Evolutionary conservation across 2,329 filamentous ascomycete species (phyloP).

Genomic region (Zymoseptoria pseudotritici): DNA sequence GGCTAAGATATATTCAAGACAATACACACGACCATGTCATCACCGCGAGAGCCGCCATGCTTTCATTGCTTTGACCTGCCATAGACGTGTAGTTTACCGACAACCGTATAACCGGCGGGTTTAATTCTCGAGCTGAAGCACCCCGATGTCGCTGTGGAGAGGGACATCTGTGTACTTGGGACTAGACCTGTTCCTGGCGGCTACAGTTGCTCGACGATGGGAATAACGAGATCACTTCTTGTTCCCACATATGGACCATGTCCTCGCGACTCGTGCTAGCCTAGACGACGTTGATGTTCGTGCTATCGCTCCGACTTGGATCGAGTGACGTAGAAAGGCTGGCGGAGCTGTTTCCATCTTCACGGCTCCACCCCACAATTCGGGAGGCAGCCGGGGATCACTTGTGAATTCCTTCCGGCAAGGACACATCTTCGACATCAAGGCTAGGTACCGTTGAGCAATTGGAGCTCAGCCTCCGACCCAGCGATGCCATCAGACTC

Average conservation of each 20-base stretch:
- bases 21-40: slow-evolving; percentile 1
- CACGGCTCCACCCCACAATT: background rate
- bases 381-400: background rate
- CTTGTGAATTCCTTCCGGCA: background rate
- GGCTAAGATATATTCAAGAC: background rate
- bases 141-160: background rate
- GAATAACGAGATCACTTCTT: background rate
- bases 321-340: background rate
- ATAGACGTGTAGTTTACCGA: slow-evolving; percentile 1
- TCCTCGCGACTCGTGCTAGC: too few species aligned
- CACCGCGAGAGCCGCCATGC: slow-evolving; percentile 1
- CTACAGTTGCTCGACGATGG: background rate
- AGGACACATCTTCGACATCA: background rate
- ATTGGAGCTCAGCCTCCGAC: background rate
- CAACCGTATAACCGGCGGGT: background rate
- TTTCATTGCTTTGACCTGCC: slow-evolving; percentile 1
- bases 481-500: slow-evolving; percentile 12
- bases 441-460: too few species aligned
- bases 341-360: background rate
- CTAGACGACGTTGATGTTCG: background rate
- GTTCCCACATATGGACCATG: too few species aligned
- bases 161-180: background rate
- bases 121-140: background rate
- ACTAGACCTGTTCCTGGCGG: background rate
- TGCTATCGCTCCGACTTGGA: background rate